Evolutionary conservation across 805 yeast species (phyloP), one percentile per base, ranked within the genome.

Genomic region (Sugiyamaella valdiviana): DNA sequence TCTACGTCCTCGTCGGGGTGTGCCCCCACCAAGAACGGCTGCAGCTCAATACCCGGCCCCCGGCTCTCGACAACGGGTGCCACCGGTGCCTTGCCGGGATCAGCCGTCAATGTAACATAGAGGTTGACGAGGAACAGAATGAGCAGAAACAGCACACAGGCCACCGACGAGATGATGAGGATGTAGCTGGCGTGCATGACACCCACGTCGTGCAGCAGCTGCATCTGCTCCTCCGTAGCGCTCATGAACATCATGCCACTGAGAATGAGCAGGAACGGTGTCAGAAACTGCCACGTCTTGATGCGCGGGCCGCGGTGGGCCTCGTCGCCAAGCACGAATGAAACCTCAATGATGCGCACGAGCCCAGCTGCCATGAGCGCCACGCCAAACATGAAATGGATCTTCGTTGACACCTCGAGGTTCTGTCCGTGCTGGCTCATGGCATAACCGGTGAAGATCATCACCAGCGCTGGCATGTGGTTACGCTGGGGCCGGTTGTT

Each of bases 381-480:
- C 45, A 81, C 63, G 1, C 98, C 98, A 66, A 91, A 91, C 70
- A 90, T 75, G 14, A 79, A 79, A 62, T 91, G 98, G 35, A 91
- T 89, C 63, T 85, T 83, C 1, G 97, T 88, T 45, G 95, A 84
- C 22, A 90, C 80, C 50, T 64, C 72, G 57, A 87, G 69, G 49
- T 78, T 75, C 67, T 91, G 98, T 1, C 78, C 74, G 67, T 91
- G 98, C 57, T 87, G 85, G 37, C 90, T 77, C 98, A 91, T 91
- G 39, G 96, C 84, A 77, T 87, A 91, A 1, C 97, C 98, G 0
- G 97, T 91, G 61, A 85, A 83, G 10, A 89, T 78, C 54, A 91
- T 76, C 44, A 93, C 78, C 37, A 89, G 56, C 1, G 95, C 82
- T 1, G 98, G 98, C 35, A 91, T 69, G 57, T 81, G 85, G 32